phyloP scores from a whole-genome alignment of 768 basidiomycete species.

The Auriscalpium vulgare region DNA sequence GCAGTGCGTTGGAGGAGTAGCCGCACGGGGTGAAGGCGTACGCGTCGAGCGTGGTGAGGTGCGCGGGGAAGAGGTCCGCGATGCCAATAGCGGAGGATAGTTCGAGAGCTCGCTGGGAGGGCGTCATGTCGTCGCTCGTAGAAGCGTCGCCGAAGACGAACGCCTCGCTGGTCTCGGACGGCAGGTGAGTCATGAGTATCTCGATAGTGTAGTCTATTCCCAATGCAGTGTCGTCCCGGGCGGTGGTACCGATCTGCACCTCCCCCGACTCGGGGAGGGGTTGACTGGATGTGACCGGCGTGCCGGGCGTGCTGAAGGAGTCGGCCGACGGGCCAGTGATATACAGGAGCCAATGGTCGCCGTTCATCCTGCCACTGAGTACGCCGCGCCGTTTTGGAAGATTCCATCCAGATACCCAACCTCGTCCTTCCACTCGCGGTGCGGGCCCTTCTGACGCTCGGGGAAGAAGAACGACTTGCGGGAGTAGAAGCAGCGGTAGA shows the following conservation, averaged over 20 bases:
- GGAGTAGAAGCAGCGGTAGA: constrained; percentile 94
- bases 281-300: constrained; percentile 13
- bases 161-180: constrained; percentile 60
- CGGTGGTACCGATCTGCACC: constrained; percentile 7
- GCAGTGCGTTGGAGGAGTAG: constrained; percentile 89
- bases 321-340: constrained; percentile 56
- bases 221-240: constrained; percentile 8
- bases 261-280: constrained; percentile 14
- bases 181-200: constrained; percentile 93
- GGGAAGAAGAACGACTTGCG: constrained; percentile 99
- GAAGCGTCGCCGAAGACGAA: constrained; percentile 51
- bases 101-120: constrained; percentile 45
- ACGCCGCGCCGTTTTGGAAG: constrained; percentile 85
- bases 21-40: constrained; percentile 95
- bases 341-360: constrained; percentile 98
- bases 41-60: constrained; percentile 79
- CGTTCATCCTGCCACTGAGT: constrained; percentile 95
- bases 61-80: constrained; percentile 68
- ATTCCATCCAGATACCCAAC: constrained; percentile 86
- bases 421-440: constrained; percentile 90
- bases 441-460: constrained; percentile 87
- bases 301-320: constrained; percentile 11
- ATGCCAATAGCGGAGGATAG: constrained; percentile 75
- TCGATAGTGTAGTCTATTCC: constrained; percentile 89
- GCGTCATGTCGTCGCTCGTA: constrained; percentile 20